Percentiles rank a stretch among this genome's conserved stretches.
phyloP scores from a whole-genome alignment of 2,329 filamentous ascomycete species.

The Tolypocladium inflatum region DNA sequence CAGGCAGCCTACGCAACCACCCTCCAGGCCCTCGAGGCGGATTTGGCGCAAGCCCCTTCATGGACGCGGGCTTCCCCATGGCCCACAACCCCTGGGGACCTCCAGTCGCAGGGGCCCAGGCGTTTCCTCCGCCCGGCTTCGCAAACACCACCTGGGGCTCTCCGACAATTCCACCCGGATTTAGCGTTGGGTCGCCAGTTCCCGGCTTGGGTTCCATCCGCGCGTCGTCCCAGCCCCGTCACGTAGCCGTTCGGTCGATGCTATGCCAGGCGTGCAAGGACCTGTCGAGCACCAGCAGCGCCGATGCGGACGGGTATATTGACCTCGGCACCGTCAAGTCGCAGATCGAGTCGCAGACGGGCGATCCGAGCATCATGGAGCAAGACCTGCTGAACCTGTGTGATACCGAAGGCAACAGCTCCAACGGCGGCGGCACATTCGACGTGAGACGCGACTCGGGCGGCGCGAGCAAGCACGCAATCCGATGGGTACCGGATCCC shows the following conservation, averaged over 20 bases:
- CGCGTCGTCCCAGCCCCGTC: slow-evolving; percentile 44
- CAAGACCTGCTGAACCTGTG: slow-evolving; percentile 73
- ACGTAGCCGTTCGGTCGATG: slow-evolving; percentile 60
- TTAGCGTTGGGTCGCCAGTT: slow-evolving; percentile 22
- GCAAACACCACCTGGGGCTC: slow-evolving; percentile 29
- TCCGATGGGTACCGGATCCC: slow-evolving; percentile 48
- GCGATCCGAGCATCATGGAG: slow-evolving; percentile 30
- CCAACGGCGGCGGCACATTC: slow-evolving; percentile 88
- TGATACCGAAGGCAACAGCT: slow-evolving; percentile 78
- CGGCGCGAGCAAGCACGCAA: slow-evolving; percentile 26
- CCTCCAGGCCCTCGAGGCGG: slow-evolving; percentile 36
- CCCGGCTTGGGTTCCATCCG: slow-evolving; percentile 18
- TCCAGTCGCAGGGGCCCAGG: slow-evolving; percentile 20
- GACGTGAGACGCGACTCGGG: slow-evolving; percentile 48
- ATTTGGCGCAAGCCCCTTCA: slow-evolving; percentile 32
- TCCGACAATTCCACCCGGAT: slow-evolving; percentile 21
- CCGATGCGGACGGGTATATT: slow-evolving; percentile 55
- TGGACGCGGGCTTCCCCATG: slow-evolving; percentile 29
- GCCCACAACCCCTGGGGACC: slow-evolving; percentile 32
- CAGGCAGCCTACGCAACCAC: slow-evolving; percentile 32
- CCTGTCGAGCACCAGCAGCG: slow-evolving; percentile 26
- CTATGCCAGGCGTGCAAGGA: slow-evolving; percentile 72
- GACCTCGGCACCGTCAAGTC: slow-evolving; percentile 59
- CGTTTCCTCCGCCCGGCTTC: slow-evolving; percentile 38
- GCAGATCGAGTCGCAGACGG: slow-evolving; percentile 47